phyloP scores from a whole-genome alignment of 805 yeast genomes.

The Ogataea polymorpha region DNA sequence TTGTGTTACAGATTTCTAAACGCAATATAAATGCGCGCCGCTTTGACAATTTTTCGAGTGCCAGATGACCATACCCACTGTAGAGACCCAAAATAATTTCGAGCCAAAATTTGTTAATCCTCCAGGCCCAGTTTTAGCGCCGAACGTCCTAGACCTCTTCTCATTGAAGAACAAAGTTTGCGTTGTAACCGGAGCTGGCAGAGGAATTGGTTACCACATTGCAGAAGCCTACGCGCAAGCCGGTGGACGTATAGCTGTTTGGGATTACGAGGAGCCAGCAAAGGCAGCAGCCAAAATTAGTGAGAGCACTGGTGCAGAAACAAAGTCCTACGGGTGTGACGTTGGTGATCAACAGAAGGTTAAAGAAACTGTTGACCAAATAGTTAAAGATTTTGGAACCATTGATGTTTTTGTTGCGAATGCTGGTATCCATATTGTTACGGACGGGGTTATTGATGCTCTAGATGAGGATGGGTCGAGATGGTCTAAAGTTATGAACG shows the following conservation, averaged over 20 bases:
- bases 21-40: not conserved
- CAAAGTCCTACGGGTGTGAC: slow-evolving; percentile 27
- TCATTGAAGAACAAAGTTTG: slow-evolving; percentile 42
- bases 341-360: slow-evolving; percentile 34
- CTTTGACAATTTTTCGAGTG: not conserved
- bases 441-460: slow-evolving; percentile 24
- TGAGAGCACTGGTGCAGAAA: slow-evolving; percentile 34
- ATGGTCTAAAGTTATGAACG: slow-evolving; percentile 49
- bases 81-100: not conserved
- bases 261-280: slow-evolving; percentile 38
- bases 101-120: slow-evolving; percentile 1
- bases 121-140: slow-evolving; percentile 49
- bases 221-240: slow-evolving; percentile 44
- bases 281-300: slow-evolving; percentile 37
- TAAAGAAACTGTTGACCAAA: slow-evolving; percentile 28
- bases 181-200: slow-evolving; percentile 41
- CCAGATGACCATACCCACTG: not conserved
- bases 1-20: too few species aligned
- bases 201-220: slow-evolving; percentile 40
- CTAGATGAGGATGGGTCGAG: slow-evolving; percentile 34
- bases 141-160: slow-evolving; percentile 43
- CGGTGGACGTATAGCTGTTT: slow-evolving; percentile 42
- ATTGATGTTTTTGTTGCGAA: slow-evolving; percentile 42
- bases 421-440: slow-evolving; percentile 36
- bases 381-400: slow-evolving; percentile 38